Evolutionary conservation across 2,329 filamentous ascomycete genomes (phyloP).

Genomic region (Claviceps citrina): DNA sequence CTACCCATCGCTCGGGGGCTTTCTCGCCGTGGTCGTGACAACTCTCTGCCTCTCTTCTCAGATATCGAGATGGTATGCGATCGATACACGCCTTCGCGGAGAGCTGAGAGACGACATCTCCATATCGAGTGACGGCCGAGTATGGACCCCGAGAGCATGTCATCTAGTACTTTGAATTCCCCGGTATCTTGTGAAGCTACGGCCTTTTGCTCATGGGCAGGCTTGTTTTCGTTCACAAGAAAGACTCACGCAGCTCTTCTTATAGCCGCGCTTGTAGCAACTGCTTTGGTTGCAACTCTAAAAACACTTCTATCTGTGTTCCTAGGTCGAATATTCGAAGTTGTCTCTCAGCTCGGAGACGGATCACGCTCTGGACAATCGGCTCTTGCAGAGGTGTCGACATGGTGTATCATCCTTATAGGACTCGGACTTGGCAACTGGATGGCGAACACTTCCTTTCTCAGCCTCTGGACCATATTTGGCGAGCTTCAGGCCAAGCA

Average conservation of each 20-base stretch:
- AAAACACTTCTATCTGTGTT: constrained; percentile 53
- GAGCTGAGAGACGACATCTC: neutral
- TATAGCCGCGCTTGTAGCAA: constrained; percentile 35
- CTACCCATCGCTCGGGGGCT: too few species aligned
- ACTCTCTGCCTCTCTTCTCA: neutral
- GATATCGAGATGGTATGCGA: neutral
- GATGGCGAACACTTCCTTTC: constrained; percentile 50
- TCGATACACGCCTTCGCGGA: neutral
- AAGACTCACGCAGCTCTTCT: constrained; percentile 41
- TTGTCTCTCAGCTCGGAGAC: constrained; percentile 50
- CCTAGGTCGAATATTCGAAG: constrained; percentile 59
- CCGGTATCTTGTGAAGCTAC: neutral
- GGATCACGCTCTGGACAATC: constrained; percentile 32
- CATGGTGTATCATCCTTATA: constrained; percentile 46
- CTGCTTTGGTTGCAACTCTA: constrained; percentile 44
- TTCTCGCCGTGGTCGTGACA: neutral
- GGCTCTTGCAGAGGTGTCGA: constrained; percentile 40
- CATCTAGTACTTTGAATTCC: neutral
- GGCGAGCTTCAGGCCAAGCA: constrained; percentile 64
- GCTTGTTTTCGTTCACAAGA: constrained; percentile 61
- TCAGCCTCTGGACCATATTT: constrained; percentile 58
- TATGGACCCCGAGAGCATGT: neutral
- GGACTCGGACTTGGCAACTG: constrained; percentile 50
- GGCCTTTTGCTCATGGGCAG: constrained; percentile 15
- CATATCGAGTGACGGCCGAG: neutral